Evolutionary conservation across 371 early-diverging fungal genomes (phyloP), one percentile per base, ranked within the genome.

Genomic region (Syncephalastrum contaminatum): DNA sequence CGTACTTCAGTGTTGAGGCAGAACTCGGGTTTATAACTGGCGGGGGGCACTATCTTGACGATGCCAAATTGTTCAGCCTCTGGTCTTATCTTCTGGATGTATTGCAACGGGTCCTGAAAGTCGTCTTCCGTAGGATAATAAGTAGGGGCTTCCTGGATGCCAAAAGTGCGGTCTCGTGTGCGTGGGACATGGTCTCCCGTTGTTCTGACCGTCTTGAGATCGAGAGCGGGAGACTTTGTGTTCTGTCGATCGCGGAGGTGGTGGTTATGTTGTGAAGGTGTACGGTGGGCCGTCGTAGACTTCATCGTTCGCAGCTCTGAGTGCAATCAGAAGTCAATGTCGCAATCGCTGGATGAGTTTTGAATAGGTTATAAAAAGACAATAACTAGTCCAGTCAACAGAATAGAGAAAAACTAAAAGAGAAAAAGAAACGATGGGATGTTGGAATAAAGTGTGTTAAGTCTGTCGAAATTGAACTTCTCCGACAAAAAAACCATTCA

Each of bases 11-110:
- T 88, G 56, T 97, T 92, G 44, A 96, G 69, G 21, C 87, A 72
- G 73, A 96, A 96, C 10, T 82, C 82, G 48, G 95, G 93, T 30
- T 81, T 80, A 86, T 94, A 98, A 18, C 79, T 82, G 20, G 60
- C 63, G 8, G 98, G 97, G 44, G 98, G 98, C 36, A 95, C 84
- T 59, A 98, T 89, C 73, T 98, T 98, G 62, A 89, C 84, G 58
- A 97, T 88, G 20, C 98, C 98, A 30, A 84, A 84, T 56, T 81
- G 58, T 68, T 93, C 93, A 43, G 88, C 96, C 63, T 87, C 79
- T 19, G 81, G 70, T 30, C 88, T 80, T 60, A 98, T 95, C 54
- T 70, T 77, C 47, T 88, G 87, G 66, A 98, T 91, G 67, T 90
- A 96, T 53, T 73, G 66, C 24, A 94, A 72, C 16, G 97, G 96